Evolutionary conservation across 208 protist genomes (phyloP), one percentile per base, ranked within the genome.

Genomic region (Leishmania major): DNA sequence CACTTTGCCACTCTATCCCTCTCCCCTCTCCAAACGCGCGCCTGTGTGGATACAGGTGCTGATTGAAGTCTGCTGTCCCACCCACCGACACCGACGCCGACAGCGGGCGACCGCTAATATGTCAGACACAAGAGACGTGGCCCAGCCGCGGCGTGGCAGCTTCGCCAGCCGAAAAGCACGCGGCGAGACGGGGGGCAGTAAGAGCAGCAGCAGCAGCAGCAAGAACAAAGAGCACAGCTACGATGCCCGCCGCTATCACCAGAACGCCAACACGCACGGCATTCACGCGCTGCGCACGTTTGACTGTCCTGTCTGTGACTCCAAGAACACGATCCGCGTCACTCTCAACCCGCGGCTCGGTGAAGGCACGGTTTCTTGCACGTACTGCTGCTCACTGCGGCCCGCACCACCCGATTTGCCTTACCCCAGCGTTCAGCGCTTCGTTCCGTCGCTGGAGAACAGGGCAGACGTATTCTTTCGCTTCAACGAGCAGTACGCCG

Each of bases 381-480:
- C 83, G 19, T 90, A 96, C 82, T 97, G 94, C 87, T 79, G 90
- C 75, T 80, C 87, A 22, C 60, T 94, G 35, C 67, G 83, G 28
- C 92, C 92, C 1, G 82, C 86, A 3, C 91, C 92, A 11, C 79
- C 70, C 22, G 92, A 96, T 59, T 64, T 97, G 79, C 95, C 93
- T 22, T 97, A 96, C 79, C 95, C 95, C 0, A 95, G 87, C 72
- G 59, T 78, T 62, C 90, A 90, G 17, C 22, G 60, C 11, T 96
- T 92, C 84, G 83, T 93, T 4, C 93, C 90, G 25, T 86, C 84
- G 35, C 85, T 97, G n/a, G 88, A 96, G 85, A 96, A 96, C 83
- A 91, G 90, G 45, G 95, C 93, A 13, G 95, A 97, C 77, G 91
- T 89, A 1, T 97, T 97, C 72, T 96, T 97, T 62, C 80, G 87